A percentile compares a stretch with the other conserved stretches of the same genome.
These are phyloP conservation scores for Penicillium goetzii DNA, from an alignment of 495 filamentous ascomycete genomes.

Conservation along the genomic window DNA sequence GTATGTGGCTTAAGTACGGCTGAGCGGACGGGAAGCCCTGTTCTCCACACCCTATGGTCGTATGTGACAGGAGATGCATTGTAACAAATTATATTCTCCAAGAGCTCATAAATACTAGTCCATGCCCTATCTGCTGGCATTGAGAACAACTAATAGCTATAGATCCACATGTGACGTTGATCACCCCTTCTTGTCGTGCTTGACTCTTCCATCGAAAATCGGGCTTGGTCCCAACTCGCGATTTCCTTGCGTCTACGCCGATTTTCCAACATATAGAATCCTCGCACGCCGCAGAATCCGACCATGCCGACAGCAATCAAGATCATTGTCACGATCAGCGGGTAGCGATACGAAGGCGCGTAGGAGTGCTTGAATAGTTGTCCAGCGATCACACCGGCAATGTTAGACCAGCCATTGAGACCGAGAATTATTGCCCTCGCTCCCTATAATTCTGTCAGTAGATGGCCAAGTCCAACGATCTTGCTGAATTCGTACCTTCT, in stretches of 20 bases:
- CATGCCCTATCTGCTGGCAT: neutral
- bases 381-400: constrained; percentile 4
- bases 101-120: too few species aligned
- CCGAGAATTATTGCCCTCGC: neutral
- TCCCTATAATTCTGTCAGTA: neutral
- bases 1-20: too few species aligned
- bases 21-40: too few species aligned
- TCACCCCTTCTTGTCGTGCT: constrained; percentile 3
- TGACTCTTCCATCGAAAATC: constrained; percentile 7
- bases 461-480: neutral
- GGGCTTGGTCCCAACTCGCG: neutral
- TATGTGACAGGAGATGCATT: too few species aligned
- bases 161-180: constrained; percentile 5
- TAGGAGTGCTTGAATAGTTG: constrained; percentile 4
- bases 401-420: constrained; percentile 1
- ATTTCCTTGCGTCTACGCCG: neutral
- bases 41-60: too few species aligned
- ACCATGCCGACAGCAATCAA: constrained; percentile 5
- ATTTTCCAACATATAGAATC: constrained; percentile 4
- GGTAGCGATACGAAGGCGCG: constrained; percentile 5
- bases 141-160: neutral
- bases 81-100: too few species aligned
- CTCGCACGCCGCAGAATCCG: constrained; percentile 3
- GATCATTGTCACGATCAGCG: constrained; percentile 1
- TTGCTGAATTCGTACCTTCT: neutral